Percentiles rank a stretch among this genome's conserved stretches.
These are phyloP conservation scores for Xylaria sp. DNA, from an alignment of 2,329 filamentous ascomycete genomes.

Conservation along the genomic window DNA sequence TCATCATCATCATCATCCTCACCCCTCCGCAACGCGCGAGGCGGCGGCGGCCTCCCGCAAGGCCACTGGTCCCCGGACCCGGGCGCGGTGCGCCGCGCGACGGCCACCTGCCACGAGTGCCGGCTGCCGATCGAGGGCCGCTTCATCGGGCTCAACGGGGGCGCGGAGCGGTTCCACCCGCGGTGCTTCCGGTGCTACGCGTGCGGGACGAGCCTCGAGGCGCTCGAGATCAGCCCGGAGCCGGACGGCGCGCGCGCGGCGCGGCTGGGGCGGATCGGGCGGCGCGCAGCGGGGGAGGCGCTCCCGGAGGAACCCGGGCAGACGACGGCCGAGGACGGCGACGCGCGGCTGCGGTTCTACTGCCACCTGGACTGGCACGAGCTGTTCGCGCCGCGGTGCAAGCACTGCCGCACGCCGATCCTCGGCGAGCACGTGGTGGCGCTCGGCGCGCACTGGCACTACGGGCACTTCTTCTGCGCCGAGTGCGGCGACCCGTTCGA, in stretches of 20 bases:
- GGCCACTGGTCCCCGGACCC: slow-evolving; percentile 64
- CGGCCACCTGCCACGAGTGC: slow-evolving; percentile 83
- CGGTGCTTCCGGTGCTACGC: slow-evolving; percentile 89
- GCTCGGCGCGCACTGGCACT: slow-evolving; percentile 94
- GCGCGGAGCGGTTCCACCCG: slow-evolving; percentile 79
- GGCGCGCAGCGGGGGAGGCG: slow-evolving; percentile 60
- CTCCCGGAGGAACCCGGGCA: slow-evolving; percentile 65
- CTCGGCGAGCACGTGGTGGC: slow-evolving; percentile 93
- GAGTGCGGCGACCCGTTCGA: slow-evolving; percentile 97
- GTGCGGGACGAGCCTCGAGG: slow-evolving; percentile 86
- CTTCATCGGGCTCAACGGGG: slow-evolving; percentile 80
- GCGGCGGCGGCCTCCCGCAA: slow-evolving; percentile 45
- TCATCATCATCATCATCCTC: no score
- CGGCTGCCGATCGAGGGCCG: slow-evolving; percentile 83
- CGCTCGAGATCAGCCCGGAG: slow-evolving; percentile 94
- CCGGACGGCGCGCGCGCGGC: slow-evolving; percentile 71
- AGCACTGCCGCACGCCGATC: slow-evolving; percentile 95
- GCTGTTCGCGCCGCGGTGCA: slow-evolving; percentile 87
- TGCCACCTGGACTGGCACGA: slow-evolving; percentile 99
- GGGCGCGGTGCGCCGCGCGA: slow-evolving; percentile 52
- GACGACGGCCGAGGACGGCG: slow-evolving; percentile 71
- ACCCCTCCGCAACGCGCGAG: slow-evolving; percentile 40
- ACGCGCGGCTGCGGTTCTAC: slow-evolving; percentile 80
- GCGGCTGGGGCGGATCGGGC: slow-evolving; percentile 72
- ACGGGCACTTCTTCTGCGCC: slow-evolving; percentile 97